Percentiles rank a stretch among this genome's conserved stretches.
phyloP scores from a whole-genome alignment of 805 yeast genomes.

The Wickerhamiella sergipiensis region DNA sequence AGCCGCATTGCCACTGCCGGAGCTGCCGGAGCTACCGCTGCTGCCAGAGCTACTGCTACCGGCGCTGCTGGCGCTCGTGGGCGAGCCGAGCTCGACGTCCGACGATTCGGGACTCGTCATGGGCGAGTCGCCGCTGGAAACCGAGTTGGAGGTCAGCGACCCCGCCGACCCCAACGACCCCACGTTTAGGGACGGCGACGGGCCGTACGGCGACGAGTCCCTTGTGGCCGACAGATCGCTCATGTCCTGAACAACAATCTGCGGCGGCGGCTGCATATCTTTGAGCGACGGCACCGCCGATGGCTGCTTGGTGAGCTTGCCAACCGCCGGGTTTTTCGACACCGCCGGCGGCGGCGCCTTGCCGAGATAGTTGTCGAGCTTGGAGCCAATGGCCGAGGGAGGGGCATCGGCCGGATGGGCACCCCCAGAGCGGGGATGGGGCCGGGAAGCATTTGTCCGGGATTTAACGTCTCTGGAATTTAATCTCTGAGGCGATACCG shows the following conservation, averaged over 20 bases:
- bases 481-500: background rate
- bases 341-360: background rate
- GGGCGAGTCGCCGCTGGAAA: constrained; percentile 1
- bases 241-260: background rate
- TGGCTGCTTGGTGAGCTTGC: background rate
- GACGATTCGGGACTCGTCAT: constrained; percentile 5
- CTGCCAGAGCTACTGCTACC: background rate
- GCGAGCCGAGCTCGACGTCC: background rate
- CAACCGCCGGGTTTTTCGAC: background rate
- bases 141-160: constrained; percentile 6
- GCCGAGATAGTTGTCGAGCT: background rate
- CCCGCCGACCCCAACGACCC: constrained; percentile 7
- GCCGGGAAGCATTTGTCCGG: too few relatives aligned
- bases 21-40: background rate
- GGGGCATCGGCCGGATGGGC: background rate
- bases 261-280: background rate
- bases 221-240: background rate
- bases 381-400: background rate
- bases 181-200: background rate
- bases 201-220: background rate
- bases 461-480: background rate
- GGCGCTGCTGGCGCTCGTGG: background rate
- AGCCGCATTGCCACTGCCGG: background rate
- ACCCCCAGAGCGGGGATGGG: too few relatives aligned
- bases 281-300: background rate